Conservation (phyloP, 2,329 filamentous ascomycete genomes). For the Pestalotiopsis sp. region DNA sequence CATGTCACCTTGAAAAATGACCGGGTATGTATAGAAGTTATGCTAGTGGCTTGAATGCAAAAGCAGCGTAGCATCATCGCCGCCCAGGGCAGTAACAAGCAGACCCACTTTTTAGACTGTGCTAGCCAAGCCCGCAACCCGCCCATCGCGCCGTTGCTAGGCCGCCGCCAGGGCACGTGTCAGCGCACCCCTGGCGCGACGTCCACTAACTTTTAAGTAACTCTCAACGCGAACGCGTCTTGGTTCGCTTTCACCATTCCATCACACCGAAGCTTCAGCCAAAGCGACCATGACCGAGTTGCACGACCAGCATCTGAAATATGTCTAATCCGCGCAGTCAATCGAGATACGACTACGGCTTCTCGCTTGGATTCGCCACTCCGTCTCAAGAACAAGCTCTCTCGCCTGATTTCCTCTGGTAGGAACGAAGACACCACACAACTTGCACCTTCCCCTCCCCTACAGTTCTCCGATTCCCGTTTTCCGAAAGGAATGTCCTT, state of each 20-base stretch:
- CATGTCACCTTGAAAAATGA: background rate
- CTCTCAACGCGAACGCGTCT: background rate
- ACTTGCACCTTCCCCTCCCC: conserved; percentile 73
- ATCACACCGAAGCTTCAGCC: background rate
- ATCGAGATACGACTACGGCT: conserved; percentile 34
- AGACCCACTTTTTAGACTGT: background rate
- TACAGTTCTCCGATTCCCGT: conserved; percentile 76
- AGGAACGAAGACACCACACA: conserved; percentile 33
- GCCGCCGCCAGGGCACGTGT: conserved; percentile 1
- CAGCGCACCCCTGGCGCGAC: background rate
- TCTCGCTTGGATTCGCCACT: conserved; percentile 17
- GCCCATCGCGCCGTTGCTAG: background rate
- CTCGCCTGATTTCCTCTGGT: conserved; percentile 39
- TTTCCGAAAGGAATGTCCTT: conserved; percentile 69
- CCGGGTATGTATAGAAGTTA: background rate
- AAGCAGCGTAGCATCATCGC: background rate
- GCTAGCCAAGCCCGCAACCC: background rate
- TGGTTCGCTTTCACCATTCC: background rate
- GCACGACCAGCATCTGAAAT: conserved; percentile 30
- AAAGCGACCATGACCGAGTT: conserved; percentile 6
- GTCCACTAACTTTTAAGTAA: background rate
- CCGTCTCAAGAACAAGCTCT: conserved; percentile 39
- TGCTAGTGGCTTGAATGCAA: background rate
- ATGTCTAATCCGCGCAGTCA: conserved; percentile 20
- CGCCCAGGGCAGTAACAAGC: background rate